Evolutionary conservation across 208 protist species (phyloP), one percentile per base, ranked within the genome.

Genomic region (Acanthamoeba castellanii): DNA sequence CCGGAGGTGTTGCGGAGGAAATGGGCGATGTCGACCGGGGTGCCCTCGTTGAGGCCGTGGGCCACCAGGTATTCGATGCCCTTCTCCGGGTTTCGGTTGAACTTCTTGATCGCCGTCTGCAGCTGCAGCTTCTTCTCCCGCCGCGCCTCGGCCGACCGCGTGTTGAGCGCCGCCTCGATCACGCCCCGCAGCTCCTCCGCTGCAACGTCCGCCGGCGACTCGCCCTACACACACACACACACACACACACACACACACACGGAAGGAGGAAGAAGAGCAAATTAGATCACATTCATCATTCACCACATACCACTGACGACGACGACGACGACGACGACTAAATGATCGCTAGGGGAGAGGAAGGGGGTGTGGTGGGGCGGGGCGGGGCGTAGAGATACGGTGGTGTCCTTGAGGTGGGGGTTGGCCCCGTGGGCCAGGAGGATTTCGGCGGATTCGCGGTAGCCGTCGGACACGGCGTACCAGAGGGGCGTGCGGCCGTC

Each of bases 31-130:
- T 95, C 96, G 13, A 93, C 93, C 0, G 94, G 88, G 13, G 55
- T 96, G 16, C 94, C 85, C 47, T 97, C 96, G 30, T 97, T 8
- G 18, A 96, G 34, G 37, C 94, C 95, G 5, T 64, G 61, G 57
- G 96, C 94, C 30, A 95, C 42, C 8, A 97, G 95, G 94, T 95
- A 97, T 4, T 96, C 82, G 18, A 98, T 95, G 11, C 97, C 97
- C 32, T 96, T 97, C 50, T 93, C 92, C 16, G 96, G 92, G 47
- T 94, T 95, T 0, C 42, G 37, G 81, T 96, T 97, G 88, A 97
- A 97, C 85, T 89, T 94, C 34, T 68, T 45, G 27, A 96, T 84
- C 16, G 88, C 96, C 52, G 92, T 55, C 61, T 93, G 91, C 42
- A 97, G 84, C 42, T 61, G 30, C 42, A 25, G 47, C 32, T 88